Evolutionary conservation across 371 early-diverging fungal genomes (phyloP).

Genomic region (Fennellomyces sp.): DNA sequence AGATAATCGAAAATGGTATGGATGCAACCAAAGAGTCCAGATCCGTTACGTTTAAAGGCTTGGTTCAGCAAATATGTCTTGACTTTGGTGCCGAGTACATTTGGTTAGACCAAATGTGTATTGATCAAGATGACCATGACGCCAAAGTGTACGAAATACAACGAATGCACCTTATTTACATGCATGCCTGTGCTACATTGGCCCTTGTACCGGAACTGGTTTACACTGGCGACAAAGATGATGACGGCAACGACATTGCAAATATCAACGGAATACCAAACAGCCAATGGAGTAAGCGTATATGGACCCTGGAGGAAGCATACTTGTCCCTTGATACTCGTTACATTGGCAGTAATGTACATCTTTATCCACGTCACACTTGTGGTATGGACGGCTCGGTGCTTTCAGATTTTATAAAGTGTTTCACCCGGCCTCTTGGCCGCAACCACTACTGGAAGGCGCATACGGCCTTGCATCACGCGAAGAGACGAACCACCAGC

Average conservation of each 20-base stretch:
- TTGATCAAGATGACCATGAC: neutral
- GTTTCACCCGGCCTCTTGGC: no score
- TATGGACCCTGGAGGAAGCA: neutral
- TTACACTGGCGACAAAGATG: neutral
- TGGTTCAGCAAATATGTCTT: neutral
- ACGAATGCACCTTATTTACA: neutral
- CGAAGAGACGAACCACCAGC: neutral
- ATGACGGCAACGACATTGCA: neutral
- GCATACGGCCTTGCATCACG: neutral
- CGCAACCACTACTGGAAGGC: no score
- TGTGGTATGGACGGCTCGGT: neutral
- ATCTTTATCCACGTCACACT: neutral
- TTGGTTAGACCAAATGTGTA: neutral
- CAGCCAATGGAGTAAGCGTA: neutral
- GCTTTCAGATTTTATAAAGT: neutral
- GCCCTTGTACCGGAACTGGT: neutral
- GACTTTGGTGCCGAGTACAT: neutral
- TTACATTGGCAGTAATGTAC: neutral
- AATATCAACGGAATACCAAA: no score
- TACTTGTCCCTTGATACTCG: neutral
- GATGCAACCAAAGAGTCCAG: no score
- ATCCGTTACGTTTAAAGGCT: neutral
- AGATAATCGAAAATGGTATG: no score
- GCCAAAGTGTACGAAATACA: neutral
- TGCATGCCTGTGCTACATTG: neutral